These are phyloP conservation scores for Gynochthodes officinalis DNA, from an alignment of 257 asterid species.

Conservation along the genomic window DNA sequence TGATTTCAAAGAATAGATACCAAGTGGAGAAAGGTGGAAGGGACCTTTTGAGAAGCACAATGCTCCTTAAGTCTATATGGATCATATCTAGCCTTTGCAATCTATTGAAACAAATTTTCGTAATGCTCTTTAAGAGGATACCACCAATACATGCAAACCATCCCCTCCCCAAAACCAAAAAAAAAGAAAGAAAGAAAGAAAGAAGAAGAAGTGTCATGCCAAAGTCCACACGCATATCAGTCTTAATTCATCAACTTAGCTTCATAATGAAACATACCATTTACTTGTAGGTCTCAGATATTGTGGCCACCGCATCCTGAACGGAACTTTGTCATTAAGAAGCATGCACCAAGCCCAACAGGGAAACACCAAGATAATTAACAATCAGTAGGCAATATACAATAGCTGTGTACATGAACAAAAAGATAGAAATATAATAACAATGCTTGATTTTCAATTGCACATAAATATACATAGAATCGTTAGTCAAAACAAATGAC, in stretches of 20 bases:
- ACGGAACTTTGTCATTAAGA: conserved; percentile 86
- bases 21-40: no score
- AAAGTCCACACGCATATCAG: background rate
- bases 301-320: conserved; percentile 98
- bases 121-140: background rate
- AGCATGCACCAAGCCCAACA: conserved; percentile 96
- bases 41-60: no score
- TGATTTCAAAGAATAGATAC: background rate
- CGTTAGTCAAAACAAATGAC: conserved; percentile 21
- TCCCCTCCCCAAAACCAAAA: no score
- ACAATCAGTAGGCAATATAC: background rate
- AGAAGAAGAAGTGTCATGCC: background rate
- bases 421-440: background rate
- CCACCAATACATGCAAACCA: no score
- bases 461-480: background rate
- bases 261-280: conserved; percentile 54
- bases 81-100: no score
- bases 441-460: background rate
- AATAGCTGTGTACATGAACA: background rate
- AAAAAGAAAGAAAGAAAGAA: no score
- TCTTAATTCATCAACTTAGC: conserved; percentile 6
- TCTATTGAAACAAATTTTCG: no score
- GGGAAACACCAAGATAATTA: conserved; percentile 4
- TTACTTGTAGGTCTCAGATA: conserved; percentile 86
- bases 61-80: no score